Conservation (phyloP, 1,139 yeast species). For the Saccharomyces hybrid region DNA sequence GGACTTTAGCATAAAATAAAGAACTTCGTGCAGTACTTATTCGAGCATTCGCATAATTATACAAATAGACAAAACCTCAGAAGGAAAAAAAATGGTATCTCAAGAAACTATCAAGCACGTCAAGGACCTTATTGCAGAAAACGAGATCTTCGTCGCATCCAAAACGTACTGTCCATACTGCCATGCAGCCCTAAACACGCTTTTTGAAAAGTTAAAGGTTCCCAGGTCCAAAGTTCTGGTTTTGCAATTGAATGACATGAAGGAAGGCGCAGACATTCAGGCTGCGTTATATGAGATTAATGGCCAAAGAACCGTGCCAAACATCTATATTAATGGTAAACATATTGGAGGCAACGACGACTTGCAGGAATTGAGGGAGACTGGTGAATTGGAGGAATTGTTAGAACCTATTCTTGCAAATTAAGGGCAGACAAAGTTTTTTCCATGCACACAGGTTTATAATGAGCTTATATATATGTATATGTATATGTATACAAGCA, state of each 20-base stretch:
- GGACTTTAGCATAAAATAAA: background rate
- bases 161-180: conserved; percentile 74
- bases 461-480: background rate
- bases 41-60: background rate
- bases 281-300: conserved; percentile 66
- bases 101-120: conserved; percentile 50
- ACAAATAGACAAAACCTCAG: background rate
- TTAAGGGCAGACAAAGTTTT: background rate
- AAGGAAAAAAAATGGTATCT: conserved; percentile 32
- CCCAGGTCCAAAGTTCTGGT: conserved; percentile 45
- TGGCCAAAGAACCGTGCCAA: conserved; percentile 91
- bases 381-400: conserved; percentile 34
- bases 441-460: background rate
- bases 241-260: conserved; percentile 53
- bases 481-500: background rate
- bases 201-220: conserved; percentile 38
- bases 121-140: conserved; percentile 53
- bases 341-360: conserved; percentile 94
- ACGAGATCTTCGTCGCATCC: conserved; percentile 77
- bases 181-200: conserved; percentile 50
- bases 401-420: conserved; percentile 10
- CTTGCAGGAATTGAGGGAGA: conserved; percentile 51
- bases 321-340: conserved; percentile 77
- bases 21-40: background rate
- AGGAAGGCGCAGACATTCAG: conserved; percentile 62